phyloP scores from a whole-genome alignment of 306 rosid genomes.

The Fragaria vesca region DNA sequence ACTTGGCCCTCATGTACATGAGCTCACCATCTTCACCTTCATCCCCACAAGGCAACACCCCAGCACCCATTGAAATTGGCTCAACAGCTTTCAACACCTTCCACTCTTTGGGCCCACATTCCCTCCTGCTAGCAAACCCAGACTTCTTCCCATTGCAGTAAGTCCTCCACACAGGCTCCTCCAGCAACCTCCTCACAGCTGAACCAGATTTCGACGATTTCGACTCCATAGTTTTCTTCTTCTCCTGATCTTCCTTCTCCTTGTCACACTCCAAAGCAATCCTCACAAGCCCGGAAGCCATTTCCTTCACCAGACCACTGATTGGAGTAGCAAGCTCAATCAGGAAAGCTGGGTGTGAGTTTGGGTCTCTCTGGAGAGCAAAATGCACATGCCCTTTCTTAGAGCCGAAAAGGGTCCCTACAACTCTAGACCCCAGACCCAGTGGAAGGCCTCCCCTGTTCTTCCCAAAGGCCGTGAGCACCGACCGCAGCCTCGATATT shows the following conservation, averaged over 20 bases:
- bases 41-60: slow-evolving; percentile 62
- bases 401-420: slow-evolving; percentile 89
- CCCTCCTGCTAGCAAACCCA: slow-evolving; percentile 85
- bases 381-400: slow-evolving; percentile 91
- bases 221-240: slow-evolving; percentile 9
- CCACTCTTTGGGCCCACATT: slow-evolving; percentile 85
- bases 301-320: slow-evolving; percentile 85
- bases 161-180: slow-evolving; percentile 87
- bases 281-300: slow-evolving; percentile 97
- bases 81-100: slow-evolving; percentile 82
- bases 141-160: slow-evolving; percentile 90
- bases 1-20: slow-evolving; percentile 98
- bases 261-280: slow-evolving; percentile 92
- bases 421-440: slow-evolving; percentile 71
- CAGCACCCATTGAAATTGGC: slow-evolving; percentile 96
- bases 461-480: slow-evolving; percentile 62
- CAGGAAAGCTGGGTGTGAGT: slow-evolving; percentile 74
- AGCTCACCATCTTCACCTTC: slow-evolving; percentile 42
- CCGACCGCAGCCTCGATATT: slow-evolving; percentile 70
- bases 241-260: slow-evolving; percentile 39
- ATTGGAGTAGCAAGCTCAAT: slow-evolving; percentile 94
- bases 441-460: slow-evolving; percentile 56
- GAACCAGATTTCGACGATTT: not conserved
- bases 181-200: slow-evolving; percentile 46
- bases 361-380: slow-evolving; percentile 81